Percentiles rank a stretch among this genome's conserved stretches.
Evolutionary conservation across 2,329 filamentous ascomycete species (phyloP).

Genomic region (Sarocladium strictum): DNA sequence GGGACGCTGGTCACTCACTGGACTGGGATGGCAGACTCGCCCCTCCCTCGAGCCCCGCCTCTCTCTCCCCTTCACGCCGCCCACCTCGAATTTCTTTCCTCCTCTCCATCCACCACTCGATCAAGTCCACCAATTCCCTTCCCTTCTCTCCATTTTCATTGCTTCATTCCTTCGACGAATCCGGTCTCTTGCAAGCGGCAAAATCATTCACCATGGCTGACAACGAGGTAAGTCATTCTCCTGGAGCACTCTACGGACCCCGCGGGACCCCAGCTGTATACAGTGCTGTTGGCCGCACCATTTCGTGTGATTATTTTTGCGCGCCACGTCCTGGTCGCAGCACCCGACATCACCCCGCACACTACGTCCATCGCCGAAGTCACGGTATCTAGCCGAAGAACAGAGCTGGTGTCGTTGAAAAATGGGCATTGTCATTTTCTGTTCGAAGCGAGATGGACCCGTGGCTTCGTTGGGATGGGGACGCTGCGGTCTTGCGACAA

Average conservation of each 20-base stretch:
- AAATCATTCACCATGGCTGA: slow-evolving; percentile 53
- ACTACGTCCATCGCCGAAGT: background rate
- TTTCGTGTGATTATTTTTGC: slow-evolving; percentile 10
- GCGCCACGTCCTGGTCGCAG: background rate
- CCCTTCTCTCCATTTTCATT: slow-evolving; percentile 18
- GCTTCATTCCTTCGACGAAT: slow-evolving; percentile 18
- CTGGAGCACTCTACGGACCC: slow-evolving; percentile 13
- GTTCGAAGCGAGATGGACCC: background rate
- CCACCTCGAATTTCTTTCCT: slow-evolving; percentile 14
- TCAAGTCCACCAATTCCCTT: slow-evolving; percentile 19
- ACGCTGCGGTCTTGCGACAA: slow-evolving; percentile 6
- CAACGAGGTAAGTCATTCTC: slow-evolving; percentile 39
- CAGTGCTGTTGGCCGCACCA: slow-evolving; percentile 2
- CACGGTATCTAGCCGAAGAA: background rate
- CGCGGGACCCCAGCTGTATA: slow-evolving; percentile 12
- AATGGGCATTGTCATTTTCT: background rate
- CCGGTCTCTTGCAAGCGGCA: slow-evolving; percentile 24
- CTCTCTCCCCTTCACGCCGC: slow-evolving; percentile 14
- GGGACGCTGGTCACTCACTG: background rate
- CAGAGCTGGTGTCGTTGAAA: background rate
- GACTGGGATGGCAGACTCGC: slow-evolving; percentile 10
- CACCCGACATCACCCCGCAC: slow-evolving; percentile 7
- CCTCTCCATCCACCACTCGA: slow-evolving; percentile 15
- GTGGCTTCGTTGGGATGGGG: background rate
- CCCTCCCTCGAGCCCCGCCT: slow-evolving; percentile 13